A percentile compares a stretch with the other conserved stretches of the same genome.
These are phyloP conservation scores for Phoma sp. DNA, from an alignment of 2,329 filamentous ascomycete genomes.

Conservation along the genomic window DNA sequence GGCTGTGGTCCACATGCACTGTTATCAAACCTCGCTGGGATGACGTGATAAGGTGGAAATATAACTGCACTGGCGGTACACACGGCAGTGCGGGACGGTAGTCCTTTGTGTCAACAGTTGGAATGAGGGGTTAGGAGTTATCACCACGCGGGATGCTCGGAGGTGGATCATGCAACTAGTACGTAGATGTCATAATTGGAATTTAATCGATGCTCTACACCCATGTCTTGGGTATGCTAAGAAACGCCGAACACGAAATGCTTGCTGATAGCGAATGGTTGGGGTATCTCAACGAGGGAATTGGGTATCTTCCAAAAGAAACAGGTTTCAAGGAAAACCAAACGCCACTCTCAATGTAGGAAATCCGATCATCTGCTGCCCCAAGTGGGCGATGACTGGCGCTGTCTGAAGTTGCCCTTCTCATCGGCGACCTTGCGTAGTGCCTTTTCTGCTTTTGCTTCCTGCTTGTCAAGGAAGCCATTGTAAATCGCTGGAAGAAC, in stretches of 20 bases:
- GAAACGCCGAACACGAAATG: conserved; percentile 18
- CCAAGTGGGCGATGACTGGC: conserved; percentile 47
- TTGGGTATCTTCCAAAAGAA: conserved; percentile 36
- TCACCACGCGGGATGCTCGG: conserved; percentile 1
- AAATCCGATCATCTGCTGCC: conserved; percentile 39
- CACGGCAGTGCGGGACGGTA: conserved; percentile 13
- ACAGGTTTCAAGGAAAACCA: conserved; percentile 16
- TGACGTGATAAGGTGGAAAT: conserved; percentile 17
- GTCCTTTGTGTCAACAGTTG: not conserved
- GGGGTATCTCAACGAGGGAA: conserved; percentile 41
- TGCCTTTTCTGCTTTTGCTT: conserved; percentile 44
- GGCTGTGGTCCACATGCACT: conserved; percentile 18
- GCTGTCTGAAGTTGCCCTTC: conserved; percentile 50
- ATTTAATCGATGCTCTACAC: conserved; percentile 8
- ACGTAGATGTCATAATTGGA: conserved; percentile 16
- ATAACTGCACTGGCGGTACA: too few species aligned
- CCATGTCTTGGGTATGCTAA: conserved; percentile 5
- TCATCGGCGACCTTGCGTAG: conserved; percentile 49
- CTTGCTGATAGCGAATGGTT: conserved; percentile 33
- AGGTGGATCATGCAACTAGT: conserved; percentile 7
- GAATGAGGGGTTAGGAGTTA: conserved; percentile 11
- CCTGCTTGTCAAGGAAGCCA: conserved; percentile 44
- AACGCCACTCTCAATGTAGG: conserved; percentile 19
- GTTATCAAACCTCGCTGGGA: conserved; percentile 16
- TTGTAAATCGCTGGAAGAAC: conserved; percentile 47